Conservation (phyloP, 805 yeast species). For the Yamadazyma phyllophila region DNA sequence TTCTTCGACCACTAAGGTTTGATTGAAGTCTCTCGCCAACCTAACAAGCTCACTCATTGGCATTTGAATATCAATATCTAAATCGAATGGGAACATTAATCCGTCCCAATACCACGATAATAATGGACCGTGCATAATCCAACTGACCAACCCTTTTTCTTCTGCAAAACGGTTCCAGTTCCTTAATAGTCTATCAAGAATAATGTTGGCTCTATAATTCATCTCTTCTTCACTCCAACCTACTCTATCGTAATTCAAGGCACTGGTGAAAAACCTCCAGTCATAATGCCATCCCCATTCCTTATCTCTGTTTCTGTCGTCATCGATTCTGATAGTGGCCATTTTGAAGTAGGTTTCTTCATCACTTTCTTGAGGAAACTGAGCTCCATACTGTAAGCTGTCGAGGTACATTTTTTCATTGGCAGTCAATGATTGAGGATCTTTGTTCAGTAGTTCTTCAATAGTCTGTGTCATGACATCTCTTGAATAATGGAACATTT, state of each 20-base stretch:
- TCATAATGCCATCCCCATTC: constrained; percentile 57
- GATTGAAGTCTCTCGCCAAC: constrained; percentile 23
- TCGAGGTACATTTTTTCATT: constrained; percentile 23
- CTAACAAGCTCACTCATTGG: constrained; percentile 21
- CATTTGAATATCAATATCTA: constrained; percentile 29
- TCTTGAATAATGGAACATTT: constrained; percentile 21
- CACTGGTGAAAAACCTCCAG: constrained; percentile 58
- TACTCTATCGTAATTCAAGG: constrained; percentile 41
- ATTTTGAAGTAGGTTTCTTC: constrained; percentile 39
- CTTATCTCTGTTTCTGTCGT: constrained; percentile 32
- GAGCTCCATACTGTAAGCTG: constrained; percentile 18
- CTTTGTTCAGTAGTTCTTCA: constrained; percentile 2
- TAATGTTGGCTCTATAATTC: constrained; percentile 18
- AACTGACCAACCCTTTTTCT: constrained; percentile 22
- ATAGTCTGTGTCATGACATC: constrained; percentile 15
- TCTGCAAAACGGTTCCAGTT: constrained; percentile 26
- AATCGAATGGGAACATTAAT: constrained; percentile 26
- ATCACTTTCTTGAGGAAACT: constrained; percentile 15
- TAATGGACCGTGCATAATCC: constrained; percentile 30
- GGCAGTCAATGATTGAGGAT: not conserved
- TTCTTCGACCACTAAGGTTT: constrained; percentile 32
- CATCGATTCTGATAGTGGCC: constrained; percentile 27
- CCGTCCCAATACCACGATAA: constrained; percentile 34
- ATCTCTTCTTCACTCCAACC: constrained; percentile 29
- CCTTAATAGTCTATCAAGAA: constrained; percentile 23